Evolutionary conservation across 192 early-diverging fungal genomes (phyloP).

Genomic region (Entomortierella beljakovae): DNA sequence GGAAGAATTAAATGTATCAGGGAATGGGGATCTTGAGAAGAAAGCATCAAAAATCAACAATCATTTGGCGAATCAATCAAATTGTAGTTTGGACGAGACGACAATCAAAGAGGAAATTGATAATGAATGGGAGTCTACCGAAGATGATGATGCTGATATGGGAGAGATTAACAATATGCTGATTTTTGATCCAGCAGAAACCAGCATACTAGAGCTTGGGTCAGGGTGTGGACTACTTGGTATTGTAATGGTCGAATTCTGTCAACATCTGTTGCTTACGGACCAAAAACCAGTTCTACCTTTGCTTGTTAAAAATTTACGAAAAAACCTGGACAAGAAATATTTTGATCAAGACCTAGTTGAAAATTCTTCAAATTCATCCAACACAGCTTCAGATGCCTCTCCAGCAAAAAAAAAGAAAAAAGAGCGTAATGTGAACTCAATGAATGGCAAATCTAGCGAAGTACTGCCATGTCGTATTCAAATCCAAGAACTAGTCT

Average conservation of each 20-base stretch:
- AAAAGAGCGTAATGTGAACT: neutral
- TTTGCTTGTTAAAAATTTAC: conserved; percentile 55
- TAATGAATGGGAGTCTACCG: neutral
- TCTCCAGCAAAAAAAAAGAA: conserved; percentile 7
- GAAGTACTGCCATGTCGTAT: conserved; percentile 28
- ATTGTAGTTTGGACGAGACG: neutral
- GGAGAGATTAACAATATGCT: neutral
- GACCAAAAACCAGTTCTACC: conserved; percentile 58
- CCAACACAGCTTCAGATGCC: neutral
- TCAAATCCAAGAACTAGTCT: conserved; percentile 52
- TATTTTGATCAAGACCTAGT: conserved; percentile 28
- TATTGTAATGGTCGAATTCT: conserved; percentile 54
- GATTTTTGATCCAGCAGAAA: conserved; percentile 37
- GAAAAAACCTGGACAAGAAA: conserved; percentile 54
- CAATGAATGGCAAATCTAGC: too few species aligned
- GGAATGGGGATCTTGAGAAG: conserved; percentile 10
- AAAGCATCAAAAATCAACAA: neutral
- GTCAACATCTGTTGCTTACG: conserved; percentile 52
- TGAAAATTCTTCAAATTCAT: neutral
- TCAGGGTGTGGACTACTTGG: conserved; percentile 61
- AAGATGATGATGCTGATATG: neutral
- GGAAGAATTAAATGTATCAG: conserved; percentile 18
- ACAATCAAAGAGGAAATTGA: neutral
- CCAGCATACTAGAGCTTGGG: conserved; percentile 52
- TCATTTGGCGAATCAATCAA: neutral